Evolutionary conservation across 441 rosid genomes (phyloP).

Genomic region (Breynia disticha): DNA sequence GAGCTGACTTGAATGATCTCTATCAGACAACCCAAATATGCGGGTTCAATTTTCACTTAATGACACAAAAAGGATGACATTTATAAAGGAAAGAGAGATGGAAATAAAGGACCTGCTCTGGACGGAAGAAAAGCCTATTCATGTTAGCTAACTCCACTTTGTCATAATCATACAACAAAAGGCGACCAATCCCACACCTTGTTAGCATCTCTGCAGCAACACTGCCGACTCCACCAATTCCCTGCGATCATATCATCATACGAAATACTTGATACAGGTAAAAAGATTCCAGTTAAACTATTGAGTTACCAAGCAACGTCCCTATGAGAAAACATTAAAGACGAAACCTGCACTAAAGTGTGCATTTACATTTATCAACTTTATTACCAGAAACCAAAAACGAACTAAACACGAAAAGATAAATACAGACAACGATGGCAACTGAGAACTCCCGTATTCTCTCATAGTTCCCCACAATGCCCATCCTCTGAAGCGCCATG

Average conservation of each 20-base stretch:
- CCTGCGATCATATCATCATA: background rate
- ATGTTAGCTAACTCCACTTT: constrained; percentile 93
- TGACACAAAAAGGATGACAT: background rate
- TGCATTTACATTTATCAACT: background rate
- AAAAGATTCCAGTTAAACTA: background rate
- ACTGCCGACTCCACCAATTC: constrained; percentile 87
- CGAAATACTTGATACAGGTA: background rate
- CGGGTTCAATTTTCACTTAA: background rate
- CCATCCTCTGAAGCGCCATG: constrained; percentile 98
- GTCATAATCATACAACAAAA: constrained; percentile 92
- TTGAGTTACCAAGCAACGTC: too few relatives aligned
- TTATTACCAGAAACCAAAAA: background rate
- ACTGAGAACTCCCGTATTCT: constrained; percentile 81
- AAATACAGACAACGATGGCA: constrained; percentile 82
- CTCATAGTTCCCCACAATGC: constrained; percentile 81
- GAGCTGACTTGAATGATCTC: background rate
- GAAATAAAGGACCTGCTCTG: constrained; percentile 63
- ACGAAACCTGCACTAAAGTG: background rate
- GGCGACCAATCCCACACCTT: constrained; percentile 95
- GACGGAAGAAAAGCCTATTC: constrained; percentile 92
- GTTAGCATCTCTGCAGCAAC: constrained; percentile 99
- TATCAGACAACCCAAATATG: too few relatives aligned
- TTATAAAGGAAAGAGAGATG: background rate
- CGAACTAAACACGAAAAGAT: constrained; percentile 15
- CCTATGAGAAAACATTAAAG: background rate